phyloP scores from a whole-genome alignment of 192 early-diverging fungal species.

The Entomortierella beljakovae region DNA sequence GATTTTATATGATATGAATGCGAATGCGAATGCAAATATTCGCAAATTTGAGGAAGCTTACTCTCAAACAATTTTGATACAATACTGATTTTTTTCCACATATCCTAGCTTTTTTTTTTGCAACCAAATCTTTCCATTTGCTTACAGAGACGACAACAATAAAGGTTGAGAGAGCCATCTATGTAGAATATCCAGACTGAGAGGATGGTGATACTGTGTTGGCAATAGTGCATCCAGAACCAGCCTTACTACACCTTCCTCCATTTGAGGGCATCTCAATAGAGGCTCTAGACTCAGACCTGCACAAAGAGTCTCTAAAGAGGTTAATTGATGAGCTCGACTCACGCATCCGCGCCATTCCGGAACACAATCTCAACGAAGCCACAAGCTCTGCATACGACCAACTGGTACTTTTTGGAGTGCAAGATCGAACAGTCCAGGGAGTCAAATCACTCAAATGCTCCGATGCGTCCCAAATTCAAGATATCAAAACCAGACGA shows the following conservation, averaged over 20 bases:
- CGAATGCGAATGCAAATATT: no score
- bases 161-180: constrained; percentile 8
- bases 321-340: constrained; percentile 17
- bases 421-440: constrained; percentile 20
- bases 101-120: no score
- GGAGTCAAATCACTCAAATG: constrained; percentile 1
- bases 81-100: no score
- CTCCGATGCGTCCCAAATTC: constrained; percentile 10
- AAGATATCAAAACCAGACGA: constrained; percentile 15
- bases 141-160: background rate
- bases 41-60: no score
- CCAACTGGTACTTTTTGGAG: constrained; percentile 46
- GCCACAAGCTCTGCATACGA: constrained; percentile 15
- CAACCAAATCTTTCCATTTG: no score
- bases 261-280: constrained; percentile 7
- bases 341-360: constrained; percentile 3
- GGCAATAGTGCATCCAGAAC: constrained; percentile 10
- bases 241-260: background rate
- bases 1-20: no score
- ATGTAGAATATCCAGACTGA: constrained; percentile 11
- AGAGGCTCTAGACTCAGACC: constrained; percentile 11
- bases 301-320: constrained; percentile 17
- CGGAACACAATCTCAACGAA: background rate
- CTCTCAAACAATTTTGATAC: no score
- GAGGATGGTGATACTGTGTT: constrained; percentile 22